These are phyloP conservation scores for Psilocybe cubensis DNA, from an alignment of 768 basidiomycete species.

Conservation along the genomic window DNA sequence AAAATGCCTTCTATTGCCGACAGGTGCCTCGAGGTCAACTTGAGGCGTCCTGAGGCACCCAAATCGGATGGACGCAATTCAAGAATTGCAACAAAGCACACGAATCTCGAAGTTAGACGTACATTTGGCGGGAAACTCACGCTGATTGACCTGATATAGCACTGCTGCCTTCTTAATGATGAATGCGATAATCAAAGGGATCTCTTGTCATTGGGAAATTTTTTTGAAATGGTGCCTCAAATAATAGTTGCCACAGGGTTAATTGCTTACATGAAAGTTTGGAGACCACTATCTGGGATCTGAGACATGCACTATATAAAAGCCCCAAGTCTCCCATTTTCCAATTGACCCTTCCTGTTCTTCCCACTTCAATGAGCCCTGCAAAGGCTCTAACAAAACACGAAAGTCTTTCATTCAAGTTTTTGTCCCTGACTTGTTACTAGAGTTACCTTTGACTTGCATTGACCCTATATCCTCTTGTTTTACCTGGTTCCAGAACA, in stretches of 20 bases:
- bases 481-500: background rate
- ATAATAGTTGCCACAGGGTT: background rate
- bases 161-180: background rate
- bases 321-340: background rate
- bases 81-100: background rate
- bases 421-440: conserved; percentile 1
- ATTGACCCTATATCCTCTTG: background rate
- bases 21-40: background rate
- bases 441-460: background rate
- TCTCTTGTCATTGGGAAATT: background rate
- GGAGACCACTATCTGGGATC: background rate
- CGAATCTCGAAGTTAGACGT: background rate
- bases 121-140: background rate
- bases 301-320: conserved; percentile 2
- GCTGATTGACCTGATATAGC: background rate
- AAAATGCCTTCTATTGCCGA: background rate
- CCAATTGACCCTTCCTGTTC: conserved; percentile 1
- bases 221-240: background rate
- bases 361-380: background rate
- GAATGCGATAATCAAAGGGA: background rate
- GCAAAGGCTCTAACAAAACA: conserved; percentile 1
- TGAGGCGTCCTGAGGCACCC: background rate
- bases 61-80: background rate
- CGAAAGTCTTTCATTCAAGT: background rate
- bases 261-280: background rate